A percentile compares a stretch with the other conserved stretches of the same genome.
phyloP scores from a whole-genome alignment of 1,284 basidiomycete species.

The Apiotrichum veenhuisii region DNA sequence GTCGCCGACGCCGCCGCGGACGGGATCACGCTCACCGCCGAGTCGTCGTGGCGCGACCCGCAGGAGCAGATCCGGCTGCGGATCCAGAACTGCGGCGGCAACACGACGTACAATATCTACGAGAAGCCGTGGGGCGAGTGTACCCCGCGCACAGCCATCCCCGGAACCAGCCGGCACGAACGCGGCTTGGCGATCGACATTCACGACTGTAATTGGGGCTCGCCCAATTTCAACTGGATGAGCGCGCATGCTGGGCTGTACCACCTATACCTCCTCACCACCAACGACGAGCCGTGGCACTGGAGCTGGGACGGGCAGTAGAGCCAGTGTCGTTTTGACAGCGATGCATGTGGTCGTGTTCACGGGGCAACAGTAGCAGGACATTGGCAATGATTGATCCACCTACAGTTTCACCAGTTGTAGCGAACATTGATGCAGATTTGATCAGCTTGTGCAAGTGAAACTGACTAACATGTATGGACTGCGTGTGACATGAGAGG shows the following conservation, averaged over 20 bases:
- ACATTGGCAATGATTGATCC: no score
- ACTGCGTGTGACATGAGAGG: no score
- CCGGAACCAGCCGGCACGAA: constrained; percentile 7
- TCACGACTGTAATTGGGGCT: not conserved
- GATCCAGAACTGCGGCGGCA: constrained; percentile 7
- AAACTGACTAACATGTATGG: no score
- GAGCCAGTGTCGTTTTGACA: no score
- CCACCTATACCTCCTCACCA: constrained; percentile 1
- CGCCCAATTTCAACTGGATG: constrained; percentile 2
- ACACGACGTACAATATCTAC: constrained; percentile 4
- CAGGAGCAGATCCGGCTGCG: constrained; percentile 1
- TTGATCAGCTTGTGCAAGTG: no score
- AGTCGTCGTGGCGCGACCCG: constrained; percentile 4
- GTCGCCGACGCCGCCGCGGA: constrained; percentile 3
- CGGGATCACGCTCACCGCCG: constrained; percentile 1
- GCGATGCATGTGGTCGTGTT: no score
- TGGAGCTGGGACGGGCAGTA: constrained; percentile 14
- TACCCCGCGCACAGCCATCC: not conserved
- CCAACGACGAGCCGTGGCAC: constrained; percentile 5
- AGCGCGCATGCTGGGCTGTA: not conserved
- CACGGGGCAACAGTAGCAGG: no score
- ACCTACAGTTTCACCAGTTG: no score
- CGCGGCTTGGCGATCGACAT: constrained; percentile 13
- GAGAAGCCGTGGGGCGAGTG: constrained; percentile 3
- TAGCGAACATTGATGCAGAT: no score